phyloP scores from a whole-genome alignment of 331 rosid genomes.

The Acacia pycnantha region DNA sequence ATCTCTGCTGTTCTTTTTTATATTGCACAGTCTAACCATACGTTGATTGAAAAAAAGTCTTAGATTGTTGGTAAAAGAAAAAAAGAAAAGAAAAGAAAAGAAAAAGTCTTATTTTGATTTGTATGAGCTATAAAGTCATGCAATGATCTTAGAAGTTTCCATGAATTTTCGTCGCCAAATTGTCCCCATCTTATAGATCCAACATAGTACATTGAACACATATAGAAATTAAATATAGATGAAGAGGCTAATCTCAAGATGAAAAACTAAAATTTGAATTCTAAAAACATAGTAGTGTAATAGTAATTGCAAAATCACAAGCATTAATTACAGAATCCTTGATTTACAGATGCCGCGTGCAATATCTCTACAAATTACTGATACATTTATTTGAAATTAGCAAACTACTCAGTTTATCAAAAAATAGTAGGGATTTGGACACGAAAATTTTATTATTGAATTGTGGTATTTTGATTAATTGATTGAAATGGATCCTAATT shows the following conservation, averaged over 20 bases:
- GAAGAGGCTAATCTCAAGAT: too few species aligned
- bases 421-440: neutral
- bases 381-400: neutral
- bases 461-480: too few species aligned
- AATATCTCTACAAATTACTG: neutral
- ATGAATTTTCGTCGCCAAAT: neutral
- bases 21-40: neutral
- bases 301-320: neutral
- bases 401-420: neutral
- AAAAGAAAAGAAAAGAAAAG: too few species aligned
- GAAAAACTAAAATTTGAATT: too few species aligned
- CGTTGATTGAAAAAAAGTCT: neutral
- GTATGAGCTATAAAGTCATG: neutral
- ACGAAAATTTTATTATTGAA: neutral
- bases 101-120: neutral
- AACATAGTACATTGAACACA: too few species aligned
- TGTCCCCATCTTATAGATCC: too few species aligned
- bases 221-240: too few species aligned
- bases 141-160: neutral
- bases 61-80: too few species aligned
- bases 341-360: neutral
- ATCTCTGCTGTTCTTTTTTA: neutral
- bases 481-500: too few species aligned
- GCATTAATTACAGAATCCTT: neutral
- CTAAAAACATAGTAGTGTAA: too few species aligned